phyloP scores from a whole-genome alignment of 441 rosid genomes.

The Theobroma grandiflorum region DNA sequence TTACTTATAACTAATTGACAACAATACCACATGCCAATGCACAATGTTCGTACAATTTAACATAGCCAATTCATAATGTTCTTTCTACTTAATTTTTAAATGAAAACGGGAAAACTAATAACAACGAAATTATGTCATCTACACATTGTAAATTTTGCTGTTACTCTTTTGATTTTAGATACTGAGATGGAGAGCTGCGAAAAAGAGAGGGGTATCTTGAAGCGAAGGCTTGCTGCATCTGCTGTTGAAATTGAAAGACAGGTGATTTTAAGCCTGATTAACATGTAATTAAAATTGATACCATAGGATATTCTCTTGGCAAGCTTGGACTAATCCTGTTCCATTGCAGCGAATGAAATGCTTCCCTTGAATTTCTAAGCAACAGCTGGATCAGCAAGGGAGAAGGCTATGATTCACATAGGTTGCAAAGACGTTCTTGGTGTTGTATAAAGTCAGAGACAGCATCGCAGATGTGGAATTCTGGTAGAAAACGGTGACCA shows the following conservation, averaged over 20 bases:
- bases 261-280: constrained; percentile 52
- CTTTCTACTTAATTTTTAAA: background rate
- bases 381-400: constrained; percentile 15
- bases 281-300: constrained; percentile 24
- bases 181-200: constrained; percentile 74
- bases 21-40: background rate
- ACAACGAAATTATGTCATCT: background rate
- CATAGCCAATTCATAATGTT: background rate
- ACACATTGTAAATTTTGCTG: constrained; percentile 13
- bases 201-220: constrained; percentile 65
- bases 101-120: background rate
- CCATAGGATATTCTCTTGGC: constrained; percentile 21
- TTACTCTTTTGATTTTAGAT: constrained; percentile 53
- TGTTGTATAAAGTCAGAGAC: constrained; percentile 18
- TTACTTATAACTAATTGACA: background rate
- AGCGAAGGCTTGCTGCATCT: constrained; percentile 80
- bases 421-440: background rate
- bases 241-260: constrained; percentile 90
- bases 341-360: constrained; percentile 90
- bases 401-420: constrained; percentile 1
- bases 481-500: constrained; percentile 16
- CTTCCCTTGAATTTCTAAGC: constrained; percentile 67
- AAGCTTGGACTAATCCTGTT: constrained; percentile 27
- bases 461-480: background rate
- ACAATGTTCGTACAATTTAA: background rate